These are phyloP conservation scores for Hyphopichia khmerensis DNA, from an alignment of 1,139 yeast species.

Conservation along the genomic window DNA sequence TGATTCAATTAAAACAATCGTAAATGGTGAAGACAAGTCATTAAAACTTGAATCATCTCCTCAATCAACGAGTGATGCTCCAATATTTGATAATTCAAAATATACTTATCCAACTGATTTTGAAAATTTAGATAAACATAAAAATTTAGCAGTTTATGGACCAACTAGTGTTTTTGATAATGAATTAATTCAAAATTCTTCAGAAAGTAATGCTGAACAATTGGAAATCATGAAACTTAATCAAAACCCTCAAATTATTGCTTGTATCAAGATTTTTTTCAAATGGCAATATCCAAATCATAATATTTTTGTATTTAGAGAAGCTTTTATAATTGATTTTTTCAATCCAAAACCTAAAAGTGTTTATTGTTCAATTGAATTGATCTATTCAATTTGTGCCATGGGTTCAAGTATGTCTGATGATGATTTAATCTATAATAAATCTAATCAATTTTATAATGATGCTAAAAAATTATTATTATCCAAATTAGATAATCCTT, in stretches of 20 bases:
- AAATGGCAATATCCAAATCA: conserved; percentile 68
- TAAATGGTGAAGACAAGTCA: conserved; percentile 13
- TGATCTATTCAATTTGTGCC: conserved; percentile 56
- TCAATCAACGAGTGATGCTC: not conserved
- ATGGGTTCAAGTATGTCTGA: conserved; percentile 53
- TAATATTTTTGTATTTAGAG: conserved; percentile 61
- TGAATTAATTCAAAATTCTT: conserved; percentile 22
- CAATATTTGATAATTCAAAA: not conserved
- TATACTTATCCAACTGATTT: conserved; percentile 6
- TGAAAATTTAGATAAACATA: conserved; percentile 6
- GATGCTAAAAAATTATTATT: conserved; percentile 46
- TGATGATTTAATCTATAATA: conserved; percentile 35
- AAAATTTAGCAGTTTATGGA: conserved; percentile 38
- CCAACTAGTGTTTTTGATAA: conserved; percentile 52
- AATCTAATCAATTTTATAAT: conserved; percentile 43
- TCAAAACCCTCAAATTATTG: conserved; percentile 43
- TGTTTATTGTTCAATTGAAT: conserved; percentile 50
- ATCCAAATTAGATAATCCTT: conserved; percentile 37
- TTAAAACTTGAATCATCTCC: no score
- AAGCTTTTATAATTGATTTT: conserved; percentile 60
- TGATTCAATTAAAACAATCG: conserved; percentile 18
- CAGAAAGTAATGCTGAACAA: conserved; percentile 5
- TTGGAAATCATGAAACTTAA: conserved; percentile 26
- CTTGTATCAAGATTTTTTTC: conserved; percentile 56
- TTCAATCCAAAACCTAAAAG: conserved; percentile 49